Base-by-base conservation (phyloP, 495 filamentous ascomycete genomes). In the Aspergillus funiculosus region DNA sequence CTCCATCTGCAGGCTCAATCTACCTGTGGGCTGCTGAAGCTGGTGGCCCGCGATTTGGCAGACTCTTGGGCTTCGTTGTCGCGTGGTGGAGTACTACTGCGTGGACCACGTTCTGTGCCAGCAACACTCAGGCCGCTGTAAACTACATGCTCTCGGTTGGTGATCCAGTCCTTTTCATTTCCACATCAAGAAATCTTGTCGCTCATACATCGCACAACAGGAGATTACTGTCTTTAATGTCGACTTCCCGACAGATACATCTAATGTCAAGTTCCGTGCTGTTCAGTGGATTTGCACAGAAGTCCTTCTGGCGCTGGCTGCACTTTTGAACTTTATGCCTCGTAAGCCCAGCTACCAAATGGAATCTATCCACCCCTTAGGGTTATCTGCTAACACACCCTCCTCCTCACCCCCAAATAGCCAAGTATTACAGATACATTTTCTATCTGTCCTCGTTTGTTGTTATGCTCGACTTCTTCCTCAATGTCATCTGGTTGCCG, bases 81-180 rank as follows among this genome's bases (percentile, higher is more conserved):
- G 75, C 75, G 3, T 78, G 75, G 75, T 78, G 75, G 75, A 77
- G 73, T 60, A 77, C 74, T 7, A 78, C 75, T 2, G 75, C 75
- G 6, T 78, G 75, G 75, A 78, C 75, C 18, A 78, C 75, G 4
- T 78, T 78, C 48, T 73, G 69, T 51, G 71, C 71, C 5, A 74
- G 71, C 48, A 76, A 76, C 57, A 75, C 70, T 5, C 75, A 78
- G 48, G 60, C 74, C 19, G 70, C 75, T 1, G 65, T 60, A 4
- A 78, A 78, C 52, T 78, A 76, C 35, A 69, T 78, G 66, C 72
- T 78, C 39, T 69, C 74, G 27, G 69, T 73, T 48, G 14, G 66
- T 49, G 15, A 11, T 0, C 22, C n/a, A n/a, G n/a, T n/a, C 13
- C 1, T 4, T 48, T 26, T 11, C 21, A 26, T 28, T 18, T 26